Percentiles rank a stretch among this genome's conserved stretches.
Conservation (phyloP, 2,329 filamentous ascomycete species). For the Pestalotiopsis sp. region DNA sequence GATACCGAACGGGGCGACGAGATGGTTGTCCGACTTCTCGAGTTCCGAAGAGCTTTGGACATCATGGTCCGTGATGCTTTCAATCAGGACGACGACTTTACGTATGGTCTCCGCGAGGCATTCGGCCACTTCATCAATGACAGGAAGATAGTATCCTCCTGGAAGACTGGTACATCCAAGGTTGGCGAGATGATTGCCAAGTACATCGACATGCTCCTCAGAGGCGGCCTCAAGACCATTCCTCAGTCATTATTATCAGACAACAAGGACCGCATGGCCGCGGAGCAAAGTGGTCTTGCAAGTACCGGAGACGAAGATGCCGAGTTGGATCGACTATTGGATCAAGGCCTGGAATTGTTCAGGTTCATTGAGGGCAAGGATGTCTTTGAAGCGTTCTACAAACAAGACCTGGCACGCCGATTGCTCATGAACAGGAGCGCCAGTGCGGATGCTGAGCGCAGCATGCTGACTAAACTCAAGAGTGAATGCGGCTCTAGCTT, state of each 20-base stretch:
- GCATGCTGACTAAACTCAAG: conserved; percentile 90
- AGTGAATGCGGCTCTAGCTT: conserved; percentile 92
- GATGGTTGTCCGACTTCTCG: conserved; percentile 84
- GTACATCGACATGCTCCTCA: conserved; percentile 87
- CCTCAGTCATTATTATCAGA: conserved; percentile 70
- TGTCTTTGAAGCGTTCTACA: conserved; percentile 98
- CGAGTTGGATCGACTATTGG: conserved; percentile 88
- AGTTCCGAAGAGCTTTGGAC: conserved; percentile 80
- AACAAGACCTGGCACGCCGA: conserved; percentile 89
- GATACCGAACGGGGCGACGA: conserved; percentile 78
- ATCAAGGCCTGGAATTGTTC: conserved; percentile 92
- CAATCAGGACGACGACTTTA: conserved; percentile 73
- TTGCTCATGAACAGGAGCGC: conserved; percentile 91
- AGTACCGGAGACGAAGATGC: conserved; percentile 84
- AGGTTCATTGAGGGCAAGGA: conserved; percentile 97
- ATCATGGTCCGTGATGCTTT: conserved; percentile 78
- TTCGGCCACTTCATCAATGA: conserved; percentile 95
- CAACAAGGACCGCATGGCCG: conserved; percentile 56
- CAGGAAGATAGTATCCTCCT: conserved; percentile 71
- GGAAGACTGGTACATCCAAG: conserved; percentile 85
- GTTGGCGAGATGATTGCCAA: conserved; percentile 99
- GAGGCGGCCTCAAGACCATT: conserved; percentile 83
- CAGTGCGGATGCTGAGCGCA: conserved; percentile 92
- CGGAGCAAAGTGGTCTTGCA: conserved; percentile 65
- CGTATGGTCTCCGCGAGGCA: conserved; percentile 78